Base-by-base conservation (phyloP, 225 moss, liverwort and hornwort species). In the Straminergon stramineum region DNA sequence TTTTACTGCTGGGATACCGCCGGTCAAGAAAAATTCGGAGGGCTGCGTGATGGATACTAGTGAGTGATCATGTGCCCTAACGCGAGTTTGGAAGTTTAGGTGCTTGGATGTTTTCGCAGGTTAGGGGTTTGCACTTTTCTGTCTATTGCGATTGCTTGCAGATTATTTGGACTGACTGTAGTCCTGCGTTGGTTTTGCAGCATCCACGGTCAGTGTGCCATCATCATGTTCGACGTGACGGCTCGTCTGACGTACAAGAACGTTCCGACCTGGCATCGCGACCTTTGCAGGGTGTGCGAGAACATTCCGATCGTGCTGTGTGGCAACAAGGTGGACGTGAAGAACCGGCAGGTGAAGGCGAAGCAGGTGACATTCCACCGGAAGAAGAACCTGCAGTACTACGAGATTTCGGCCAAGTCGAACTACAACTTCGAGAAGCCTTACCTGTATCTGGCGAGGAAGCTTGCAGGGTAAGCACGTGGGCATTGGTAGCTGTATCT, bases 1-100 rank as follows among this genome's bases (percentile, higher is more conserved):
- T 97, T 97, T 60, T 97, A 97, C 87, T 97, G 97, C 90, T 97
- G 97, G 97, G 97, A 97, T 43, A 96, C 97, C 10, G 97, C 97
- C 55, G 96, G 97, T 7, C 96, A 97, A 58, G 97, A 97, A 93
- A 95, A 94, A 81, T 94, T 94, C 79, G 95, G 95, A 66, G 95
- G 95, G 28, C 78, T 95, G 79, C 94, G 94, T n/a, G 95, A 95
- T 87, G 95, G 94, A 39, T 94, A 95, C 89, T 95, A 95, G 95
- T 95, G 84, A 90, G 95, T 26, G 10, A 68, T 76, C 5, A 1
- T 26, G 35, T 45, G 75, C 62, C 37, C 12, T 52, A 61, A 7
- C 61, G 61, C 27, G 11, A 15, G 61, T 61, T 61, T 61, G 61
- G 61, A 61, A 27, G 61, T 24, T 61, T 27, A 12, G 26, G 61